phyloP scores from a whole-genome alignment of 1,284 basidiomycete genomes.

The Trichosporon inkin region DNA sequence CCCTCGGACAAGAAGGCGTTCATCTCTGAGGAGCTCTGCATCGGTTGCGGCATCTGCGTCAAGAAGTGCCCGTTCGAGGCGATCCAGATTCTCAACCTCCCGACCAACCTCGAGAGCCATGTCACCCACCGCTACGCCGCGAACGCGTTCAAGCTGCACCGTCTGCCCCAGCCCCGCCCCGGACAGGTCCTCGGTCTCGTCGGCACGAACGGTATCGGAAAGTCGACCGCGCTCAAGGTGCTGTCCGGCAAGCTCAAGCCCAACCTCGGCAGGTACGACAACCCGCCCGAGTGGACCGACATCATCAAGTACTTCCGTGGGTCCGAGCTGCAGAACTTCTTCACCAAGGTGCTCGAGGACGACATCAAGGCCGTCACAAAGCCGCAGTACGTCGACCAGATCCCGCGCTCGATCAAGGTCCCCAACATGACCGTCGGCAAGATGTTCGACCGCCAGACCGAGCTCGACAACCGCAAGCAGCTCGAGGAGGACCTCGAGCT shows the following conservation, averaged over 20 bases:
- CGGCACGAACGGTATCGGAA: slow-evolving; percentile 97
- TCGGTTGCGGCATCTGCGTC: slow-evolving; percentile 96
- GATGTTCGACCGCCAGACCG: slow-evolving; percentile 67
- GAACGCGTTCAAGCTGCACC: slow-evolving; percentile 96
- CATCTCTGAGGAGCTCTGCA: slow-evolving; percentile 93
- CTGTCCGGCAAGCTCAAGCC: slow-evolving; percentile 93
- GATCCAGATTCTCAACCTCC: slow-evolving; percentile 93
- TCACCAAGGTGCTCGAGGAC: slow-evolving; percentile 97
- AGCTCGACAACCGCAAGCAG: slow-evolving; percentile 65
- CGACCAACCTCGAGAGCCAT: slow-evolving; percentile 87
- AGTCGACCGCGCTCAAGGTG: slow-evolving; percentile 92
- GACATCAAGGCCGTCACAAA: slow-evolving; percentile 97
- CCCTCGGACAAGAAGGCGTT: slow-evolving; percentile 90
- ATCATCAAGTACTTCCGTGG: slow-evolving; percentile 96
- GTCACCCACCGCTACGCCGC: slow-evolving; percentile 96
- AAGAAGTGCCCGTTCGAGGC: slow-evolving; percentile 99
- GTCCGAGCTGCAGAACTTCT: slow-evolving; percentile 95
- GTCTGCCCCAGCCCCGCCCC: slow-evolving; percentile 87
- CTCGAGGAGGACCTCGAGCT: slow-evolving; percentile 82
- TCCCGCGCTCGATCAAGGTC: slow-evolving; percentile 84
- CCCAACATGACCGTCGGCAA: slow-evolving; percentile 74
- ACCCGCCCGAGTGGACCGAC: slow-evolving; percentile 96
- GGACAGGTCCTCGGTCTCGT: slow-evolving; percentile 94
- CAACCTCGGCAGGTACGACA: slow-evolving; percentile 52
- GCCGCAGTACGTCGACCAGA: slow-evolving; percentile 98